Conservation (phyloP, 2,329 filamentous ascomycete genomes). For the Aspergillus nomiae region DNA sequence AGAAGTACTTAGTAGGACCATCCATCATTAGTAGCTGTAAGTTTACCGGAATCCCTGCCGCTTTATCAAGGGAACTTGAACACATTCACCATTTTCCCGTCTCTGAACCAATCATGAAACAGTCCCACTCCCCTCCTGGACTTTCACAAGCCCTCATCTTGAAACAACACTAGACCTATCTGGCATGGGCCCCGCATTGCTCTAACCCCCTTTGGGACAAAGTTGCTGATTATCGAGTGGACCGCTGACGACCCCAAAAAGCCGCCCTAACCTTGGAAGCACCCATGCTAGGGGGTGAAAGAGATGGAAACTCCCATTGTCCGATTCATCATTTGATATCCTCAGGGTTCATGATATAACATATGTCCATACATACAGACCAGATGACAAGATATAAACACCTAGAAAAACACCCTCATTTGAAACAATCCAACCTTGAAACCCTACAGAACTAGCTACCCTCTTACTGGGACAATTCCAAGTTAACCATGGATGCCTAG, state of each 20-base stretch:
- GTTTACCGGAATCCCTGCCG: neutral
- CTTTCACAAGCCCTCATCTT: constrained; percentile 16
- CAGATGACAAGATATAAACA: neutral
- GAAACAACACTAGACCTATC: constrained; percentile 21
- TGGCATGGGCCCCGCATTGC: constrained; percentile 11
- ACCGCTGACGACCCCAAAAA: constrained; percentile 13
- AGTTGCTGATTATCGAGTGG: constrained; percentile 11
- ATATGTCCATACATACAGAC: neutral
- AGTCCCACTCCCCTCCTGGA: constrained; percentile 1
- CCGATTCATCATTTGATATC: neutral
- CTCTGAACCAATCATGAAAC: constrained; percentile 10
- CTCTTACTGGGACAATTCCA: neutral
- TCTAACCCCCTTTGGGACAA: constrained; percentile 7
- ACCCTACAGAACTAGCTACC: too few species aligned
- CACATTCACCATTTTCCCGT: neutral
- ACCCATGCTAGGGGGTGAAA: neutral
- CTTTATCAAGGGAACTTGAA: neutral
- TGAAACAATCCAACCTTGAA: neutral
- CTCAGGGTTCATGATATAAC: neutral
- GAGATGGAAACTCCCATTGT: neutral
- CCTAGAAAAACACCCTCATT: neutral
- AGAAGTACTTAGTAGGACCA: neutral
- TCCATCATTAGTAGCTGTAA: neutral
- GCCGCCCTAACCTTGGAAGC: constrained; percentile 13
- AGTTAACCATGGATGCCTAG: neutral